Conservation (phyloP, 192 early-diverging fungal genomes). For the Chytriomyces hyalinus region DNA sequence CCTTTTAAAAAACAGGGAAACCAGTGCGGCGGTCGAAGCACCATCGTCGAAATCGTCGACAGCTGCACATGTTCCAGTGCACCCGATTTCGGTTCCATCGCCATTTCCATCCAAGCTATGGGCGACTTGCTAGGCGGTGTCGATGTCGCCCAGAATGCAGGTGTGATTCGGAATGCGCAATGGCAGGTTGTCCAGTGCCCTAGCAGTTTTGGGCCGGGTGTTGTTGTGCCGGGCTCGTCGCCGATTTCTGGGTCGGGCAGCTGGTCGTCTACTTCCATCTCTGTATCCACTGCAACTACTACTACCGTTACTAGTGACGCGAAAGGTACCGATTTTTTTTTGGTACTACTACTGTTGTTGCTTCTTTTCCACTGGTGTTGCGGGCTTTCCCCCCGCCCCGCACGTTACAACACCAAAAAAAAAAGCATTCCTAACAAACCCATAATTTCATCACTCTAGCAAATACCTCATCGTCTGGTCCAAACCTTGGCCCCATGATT, state of each 20-base stretch:
- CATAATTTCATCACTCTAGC: background rate
- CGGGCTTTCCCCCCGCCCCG: no score
- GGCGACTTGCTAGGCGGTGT: slow-evolving; percentile 19
- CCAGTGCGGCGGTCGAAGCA: slow-evolving; percentile 1
- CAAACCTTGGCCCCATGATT: slow-evolving; percentile 27
- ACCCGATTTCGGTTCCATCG: background rate
- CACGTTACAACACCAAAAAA: no score
- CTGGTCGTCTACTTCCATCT: background rate
- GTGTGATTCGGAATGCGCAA: slow-evolving; percentile 1
- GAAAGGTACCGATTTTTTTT: background rate
- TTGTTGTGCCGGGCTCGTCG: background rate
- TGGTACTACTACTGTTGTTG: background rate
- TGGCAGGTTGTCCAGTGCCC: slow-evolving; percentile 21
- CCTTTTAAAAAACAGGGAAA: background rate
- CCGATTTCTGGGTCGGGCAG: slow-evolving; percentile 9
- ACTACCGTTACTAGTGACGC: background rate
- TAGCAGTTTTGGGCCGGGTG: background rate
- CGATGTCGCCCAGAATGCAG: background rate
- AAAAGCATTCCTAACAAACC: no score
- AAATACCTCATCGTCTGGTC: slow-evolving; percentile 1
- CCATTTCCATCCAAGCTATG: slow-evolving; percentile 16
- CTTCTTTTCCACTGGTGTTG: no score
- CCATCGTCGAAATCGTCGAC: slow-evolving; percentile 19
- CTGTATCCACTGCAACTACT: no score
- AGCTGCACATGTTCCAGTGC: background rate